Conservation (phyloP, 805 yeast species). For the Wickerhamiella kurtzmanii region DNA sequence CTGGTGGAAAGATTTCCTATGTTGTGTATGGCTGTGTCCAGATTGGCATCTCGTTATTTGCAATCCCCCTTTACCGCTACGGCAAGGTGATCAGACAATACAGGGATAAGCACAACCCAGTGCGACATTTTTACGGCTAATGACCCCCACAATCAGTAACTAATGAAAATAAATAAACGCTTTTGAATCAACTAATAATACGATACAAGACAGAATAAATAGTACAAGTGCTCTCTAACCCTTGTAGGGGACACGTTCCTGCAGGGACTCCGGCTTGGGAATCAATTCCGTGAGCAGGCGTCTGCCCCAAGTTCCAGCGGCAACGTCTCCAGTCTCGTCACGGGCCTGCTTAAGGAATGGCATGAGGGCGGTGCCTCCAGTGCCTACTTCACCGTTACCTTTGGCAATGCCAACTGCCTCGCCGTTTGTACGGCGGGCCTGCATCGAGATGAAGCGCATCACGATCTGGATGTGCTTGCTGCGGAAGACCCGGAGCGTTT, state of each 20-base stretch:
- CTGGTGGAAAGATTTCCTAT: slow-evolving; percentile 36
- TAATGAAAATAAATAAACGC: too few species aligned
- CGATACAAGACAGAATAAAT: too few species aligned
- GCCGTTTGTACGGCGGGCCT: slow-evolving; percentile 40
- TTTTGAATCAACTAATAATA: too few species aligned
- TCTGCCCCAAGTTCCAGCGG: slow-evolving; percentile 87
- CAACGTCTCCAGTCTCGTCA: slow-evolving; percentile 89
- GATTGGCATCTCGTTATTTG: slow-evolving; percentile 34
- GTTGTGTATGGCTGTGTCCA: slow-evolving; percentile 42
- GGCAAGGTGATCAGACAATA: slow-evolving; percentile 40
- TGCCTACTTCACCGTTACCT: slow-evolving; percentile 47
- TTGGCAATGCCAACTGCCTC: slow-evolving; percentile 44
- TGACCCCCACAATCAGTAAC: too few species aligned
- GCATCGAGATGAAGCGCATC: slow-evolving; percentile 71
- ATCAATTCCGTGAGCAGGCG: slow-evolving; percentile 28
- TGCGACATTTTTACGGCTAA: slow-evolving; percentile 28
- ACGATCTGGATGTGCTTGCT: slow-evolving; percentile 91
- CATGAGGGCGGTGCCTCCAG: slow-evolving; percentile 86
- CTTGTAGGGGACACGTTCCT: too few species aligned
- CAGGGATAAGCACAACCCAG: slow-evolving; percentile 36
- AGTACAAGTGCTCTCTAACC: neutral
- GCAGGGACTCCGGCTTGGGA: neutral
- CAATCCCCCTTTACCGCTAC: slow-evolving; percentile 39
- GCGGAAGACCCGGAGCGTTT: slow-evolving; percentile 76
- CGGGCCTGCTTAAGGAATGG: slow-evolving; percentile 91